Base-by-base conservation (phyloP, 2,329 filamentous ascomycete species). In the Penicillium sclerotiorum region DNA sequence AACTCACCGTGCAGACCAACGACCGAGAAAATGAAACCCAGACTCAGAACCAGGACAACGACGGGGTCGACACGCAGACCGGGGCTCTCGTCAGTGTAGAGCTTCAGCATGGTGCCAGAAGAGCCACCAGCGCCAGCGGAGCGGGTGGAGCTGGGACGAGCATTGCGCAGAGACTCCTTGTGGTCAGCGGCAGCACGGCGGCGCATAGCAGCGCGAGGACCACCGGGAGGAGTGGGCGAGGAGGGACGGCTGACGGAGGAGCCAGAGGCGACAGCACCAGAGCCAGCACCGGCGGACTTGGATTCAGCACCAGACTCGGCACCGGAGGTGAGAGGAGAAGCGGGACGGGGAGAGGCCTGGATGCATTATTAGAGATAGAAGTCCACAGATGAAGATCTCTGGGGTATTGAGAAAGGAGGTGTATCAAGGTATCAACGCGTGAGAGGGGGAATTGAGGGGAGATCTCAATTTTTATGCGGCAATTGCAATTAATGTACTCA, bases 11-110 rank as follows among this genome's bases (percentile, higher is more conserved):
- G 94, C 70, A 99, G 82, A 63, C 91, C 92, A 68, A 99, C 94
- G 69, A 99, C 94, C 69, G 89, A 94, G 80, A 99, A 96, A 76
- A 99, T 99, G 77, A 99, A 99, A 56, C 95, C 94, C 65, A 99
- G 84, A 68, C 90, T 95, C 64, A 99, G 82, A 62, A 96, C 94
- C 68, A 99, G 83, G 58, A 99, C 93, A 60, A 99, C 92, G 52
- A 99, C 94, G 18, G 94, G 94, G 73, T 99, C 94, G 59, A 99
- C 94, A 80, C 96, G 96, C 66, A 99, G 80, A 56, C 94, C 94
- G 51, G 94, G 94, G 59, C 90, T 95, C 80, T 99, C 94, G 71
- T 99, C 94, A 50, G 94, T 99, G 85, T 99, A 99, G 37, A 99
- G 87, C 76, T 92, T 93, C 79, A 99, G 81, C 94, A 99, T 99